Evolutionary conservation across 371 early-diverging fungal species (phyloP).

Genomic region (Mortierella sp.): DNA sequence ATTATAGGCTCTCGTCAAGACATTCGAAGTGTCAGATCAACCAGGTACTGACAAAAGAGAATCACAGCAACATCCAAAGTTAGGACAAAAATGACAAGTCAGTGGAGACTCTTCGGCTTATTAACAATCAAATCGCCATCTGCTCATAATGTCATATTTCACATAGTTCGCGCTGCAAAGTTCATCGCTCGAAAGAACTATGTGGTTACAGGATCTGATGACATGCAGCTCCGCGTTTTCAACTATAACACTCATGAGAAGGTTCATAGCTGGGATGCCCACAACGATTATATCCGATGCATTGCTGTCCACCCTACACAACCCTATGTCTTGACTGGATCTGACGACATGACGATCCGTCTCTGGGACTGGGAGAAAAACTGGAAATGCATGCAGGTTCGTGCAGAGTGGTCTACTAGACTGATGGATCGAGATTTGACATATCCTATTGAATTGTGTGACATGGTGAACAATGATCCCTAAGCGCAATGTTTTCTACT

Average conservation of each 20-base stretch:
- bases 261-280: slow-evolving; percentile 96
- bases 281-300: slow-evolving; percentile 98
- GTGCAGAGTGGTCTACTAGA: not conserved
- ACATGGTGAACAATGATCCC: not conserved
- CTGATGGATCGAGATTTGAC: no score
- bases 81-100: not conserved
- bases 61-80: not conserved
- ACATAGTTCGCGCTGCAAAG: slow-evolving; percentile 93
- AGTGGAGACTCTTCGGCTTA: not conserved
- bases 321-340: slow-evolving; percentile 92
- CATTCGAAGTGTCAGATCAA: slow-evolving; percentile 94
- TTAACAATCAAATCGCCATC: slow-evolving; percentile 17
- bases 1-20: slow-evolving; percentile 89
- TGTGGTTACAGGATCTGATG: slow-evolving; percentile 97
- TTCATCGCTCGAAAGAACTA: slow-evolving; percentile 97
- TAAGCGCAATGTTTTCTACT: not conserved
- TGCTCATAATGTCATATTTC: no score
- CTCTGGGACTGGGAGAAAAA: slow-evolving; percentile 99
- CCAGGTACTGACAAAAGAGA: slow-evolving; percentile 66
- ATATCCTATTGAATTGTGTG: no score
- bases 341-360: slow-evolving; percentile 99
- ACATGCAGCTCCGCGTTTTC: slow-evolving; percentile 97
- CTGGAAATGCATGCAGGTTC: slow-evolving; percentile 94
- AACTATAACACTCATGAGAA: slow-evolving; percentile 99
- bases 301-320: slow-evolving; percentile 97